Base-by-base conservation (phyloP, 2,329 filamentous ascomycete species). In the Colletotrichum tropicicola region DNA sequence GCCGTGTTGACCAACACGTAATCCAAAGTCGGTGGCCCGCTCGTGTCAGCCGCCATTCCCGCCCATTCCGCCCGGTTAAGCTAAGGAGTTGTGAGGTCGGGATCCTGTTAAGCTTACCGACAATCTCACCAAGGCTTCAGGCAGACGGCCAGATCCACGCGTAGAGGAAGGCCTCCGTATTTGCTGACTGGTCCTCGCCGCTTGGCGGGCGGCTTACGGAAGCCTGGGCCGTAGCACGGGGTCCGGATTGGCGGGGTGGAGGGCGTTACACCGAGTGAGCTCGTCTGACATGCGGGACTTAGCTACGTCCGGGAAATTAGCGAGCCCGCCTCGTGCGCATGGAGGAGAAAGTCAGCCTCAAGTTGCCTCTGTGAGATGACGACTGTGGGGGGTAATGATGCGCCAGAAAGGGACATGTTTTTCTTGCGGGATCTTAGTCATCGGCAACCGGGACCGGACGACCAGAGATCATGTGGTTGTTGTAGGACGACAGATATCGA, bases 71-170 rank as follows among this genome's bases (percentile, higher is more conserved):
- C 32, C 32, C 12, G 32, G 10, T 15, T 15, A 35, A 15, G 13
- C 32, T 35, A 35, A 12, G 12, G 10, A 12, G 15, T 7, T 7
- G 8, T 7, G 28, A 30, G 28, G 28, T 8, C 9, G 15, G 35
- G 17, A n/a, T 19, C 10, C 48, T 65, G 61, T 65, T 65, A 65
- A 39, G 49, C 56, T 55, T 61, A 65, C 61, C 61, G 61, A 65
- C 57, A 54, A 49, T 65, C 61, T 54, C 57, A 55, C 48, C 17
- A 43, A 21, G 17, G 19, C 6, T 43, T 9, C 19, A 13, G 13
- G 32, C 32, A 43, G n/a, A 17, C 7, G n/a, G 39, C n/a, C n/a
- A n/a, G n/a, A n/a, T n/a, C n/a, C n/a, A n/a, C n/a, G n/a, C n/a
- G n/a, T n/a, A n/a, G n/a, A n/a, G 7, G 19, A 19, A 43, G 39